Percentiles rank a stretch among this genome's conserved stretches.
These are phyloP conservation scores for Carex scoparia DNA, from an alignment of 176 grass and related monocot species.

Conservation along the genomic window DNA sequence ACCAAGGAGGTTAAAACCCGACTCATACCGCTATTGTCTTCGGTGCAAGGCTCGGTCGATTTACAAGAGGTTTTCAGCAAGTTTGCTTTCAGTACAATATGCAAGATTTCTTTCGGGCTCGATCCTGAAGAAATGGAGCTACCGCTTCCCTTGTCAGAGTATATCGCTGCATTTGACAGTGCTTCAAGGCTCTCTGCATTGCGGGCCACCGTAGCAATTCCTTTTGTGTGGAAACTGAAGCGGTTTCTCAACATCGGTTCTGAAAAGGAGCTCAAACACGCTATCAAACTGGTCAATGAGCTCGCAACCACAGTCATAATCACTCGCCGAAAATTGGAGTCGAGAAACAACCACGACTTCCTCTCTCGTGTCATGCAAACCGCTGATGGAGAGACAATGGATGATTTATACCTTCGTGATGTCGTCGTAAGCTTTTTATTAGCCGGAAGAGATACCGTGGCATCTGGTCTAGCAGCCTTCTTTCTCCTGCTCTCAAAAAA, in stretches of 20 bases:
- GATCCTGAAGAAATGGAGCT: constrained; percentile 43
- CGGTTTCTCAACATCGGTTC: constrained; percentile 60
- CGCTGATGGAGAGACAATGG: neutral
- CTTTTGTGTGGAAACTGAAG: constrained; percentile 57
- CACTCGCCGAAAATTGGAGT: constrained; percentile 33
- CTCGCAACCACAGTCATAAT: constrained; percentile 48
- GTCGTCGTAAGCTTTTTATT: constrained; percentile 89
- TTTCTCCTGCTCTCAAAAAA: constrained; percentile 72
- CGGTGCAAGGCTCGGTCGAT: constrained; percentile 35
- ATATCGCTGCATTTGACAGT: constrained; percentile 57
- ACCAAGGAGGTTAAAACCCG: constrained; percentile 32
- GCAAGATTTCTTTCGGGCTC: constrained; percentile 82
- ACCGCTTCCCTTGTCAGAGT: constrained; percentile 29
- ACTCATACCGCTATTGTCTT: constrained; percentile 41
- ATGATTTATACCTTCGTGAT: constrained; percentile 76
- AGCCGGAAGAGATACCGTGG: constrained; percentile 68
- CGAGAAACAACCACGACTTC: constrained; percentile 36
- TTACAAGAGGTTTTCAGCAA: constrained; percentile 77
- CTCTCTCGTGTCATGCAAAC: constrained; percentile 68
- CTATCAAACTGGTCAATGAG: constrained; percentile 42
- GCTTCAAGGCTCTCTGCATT: constrained; percentile 45
- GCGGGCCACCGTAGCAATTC: constrained; percentile 28
- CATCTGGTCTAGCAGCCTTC: constrained; percentile 62
- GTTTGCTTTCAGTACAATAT: constrained; percentile 82
- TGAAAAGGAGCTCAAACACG: constrained; percentile 46